Percentiles rank a stretch among this genome's conserved stretches.
Evolutionary conservation across 169 alveolate species (phyloP).

Genomic region (Plasmodium adleri): DNA sequence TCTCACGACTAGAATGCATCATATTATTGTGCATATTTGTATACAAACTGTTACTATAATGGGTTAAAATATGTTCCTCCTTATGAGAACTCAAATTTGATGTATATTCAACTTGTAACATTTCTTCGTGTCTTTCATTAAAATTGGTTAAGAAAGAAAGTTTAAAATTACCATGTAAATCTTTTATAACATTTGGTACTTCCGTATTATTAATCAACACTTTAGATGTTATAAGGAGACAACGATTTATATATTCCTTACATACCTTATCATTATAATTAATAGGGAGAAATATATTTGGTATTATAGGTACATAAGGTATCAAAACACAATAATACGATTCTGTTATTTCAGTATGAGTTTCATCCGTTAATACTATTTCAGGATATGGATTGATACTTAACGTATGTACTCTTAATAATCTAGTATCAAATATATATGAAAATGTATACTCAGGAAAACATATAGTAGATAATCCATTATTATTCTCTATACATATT

Average conservation of each 20-base stretch:
- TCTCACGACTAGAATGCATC: conserved; percentile 10
- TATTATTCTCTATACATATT: conserved; percentile 43
- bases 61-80: conserved; percentile 21
- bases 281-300: not conserved
- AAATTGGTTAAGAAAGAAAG: conserved; percentile 33
- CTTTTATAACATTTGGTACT: not conserved
- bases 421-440: conserved; percentile 61
- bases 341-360: conserved; percentile 27
- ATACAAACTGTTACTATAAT: conserved; percentile 45
- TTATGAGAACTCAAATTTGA: not conserved
- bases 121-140: conserved; percentile 73
- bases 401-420: conserved; percentile 44
- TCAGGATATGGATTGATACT: conserved; percentile 71
- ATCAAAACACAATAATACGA: conserved; percentile 14
- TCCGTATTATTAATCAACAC: conserved; percentile 1
- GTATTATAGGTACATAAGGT: conserved; percentile 3
- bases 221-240: conserved; percentile 28
- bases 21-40: conserved; percentile 11
- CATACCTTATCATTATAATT: conserved; percentile 35
- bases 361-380: not conserved
- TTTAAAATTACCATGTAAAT: conserved; percentile 2
- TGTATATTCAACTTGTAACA: conserved; percentile 23
- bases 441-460: conserved; percentile 26
- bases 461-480: conserved; percentile 20
- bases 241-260: conserved; percentile 51